Evolutionary conservation across 345 rosid species (phyloP).

Genomic region (Populus simonii): DNA sequence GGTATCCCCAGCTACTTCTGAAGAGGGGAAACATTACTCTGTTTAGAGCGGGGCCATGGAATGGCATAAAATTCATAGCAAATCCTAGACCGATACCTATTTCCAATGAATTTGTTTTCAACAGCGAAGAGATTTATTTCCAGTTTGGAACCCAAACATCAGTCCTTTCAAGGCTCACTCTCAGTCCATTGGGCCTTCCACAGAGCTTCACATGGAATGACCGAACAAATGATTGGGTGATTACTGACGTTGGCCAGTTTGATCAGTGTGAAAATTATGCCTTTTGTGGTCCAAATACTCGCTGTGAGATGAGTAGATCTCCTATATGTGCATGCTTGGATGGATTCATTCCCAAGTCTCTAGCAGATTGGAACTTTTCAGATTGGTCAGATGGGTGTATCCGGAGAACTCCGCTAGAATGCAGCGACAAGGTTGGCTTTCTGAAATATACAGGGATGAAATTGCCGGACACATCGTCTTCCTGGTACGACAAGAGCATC

Average conservation of each 20-base stretch:
- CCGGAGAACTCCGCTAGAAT: no score
- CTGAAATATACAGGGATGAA: no score
- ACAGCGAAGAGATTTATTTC: constrained; percentile 10
- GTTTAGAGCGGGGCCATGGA: constrained; percentile 20
- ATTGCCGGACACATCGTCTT: no score
- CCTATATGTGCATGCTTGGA: no score
- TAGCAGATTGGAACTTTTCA: no score
- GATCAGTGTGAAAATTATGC: constrained; percentile 21
- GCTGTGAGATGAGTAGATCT: neutral
- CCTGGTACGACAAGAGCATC: no score
- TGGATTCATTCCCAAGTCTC: no score
- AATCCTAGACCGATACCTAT: neutral
- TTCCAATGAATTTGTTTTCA: neutral
- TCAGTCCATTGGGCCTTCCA: constrained; percentile 6
- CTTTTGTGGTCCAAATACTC: constrained; percentile 6
- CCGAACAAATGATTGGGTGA: neutral
- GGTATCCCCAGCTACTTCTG: constrained; percentile 20
- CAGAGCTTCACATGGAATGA: neutral
- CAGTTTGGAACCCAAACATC: neutral
- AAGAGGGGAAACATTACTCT: neutral
- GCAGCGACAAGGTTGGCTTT: no score
- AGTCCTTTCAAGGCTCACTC: constrained; percentile 1
- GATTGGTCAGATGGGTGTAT: neutral
- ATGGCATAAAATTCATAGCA: constrained; percentile 18
- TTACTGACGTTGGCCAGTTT: no score